Evolutionary conservation across 2,329 filamentous ascomycete species (phyloP).

Genomic region (Mycosphaerella arachidis): DNA sequence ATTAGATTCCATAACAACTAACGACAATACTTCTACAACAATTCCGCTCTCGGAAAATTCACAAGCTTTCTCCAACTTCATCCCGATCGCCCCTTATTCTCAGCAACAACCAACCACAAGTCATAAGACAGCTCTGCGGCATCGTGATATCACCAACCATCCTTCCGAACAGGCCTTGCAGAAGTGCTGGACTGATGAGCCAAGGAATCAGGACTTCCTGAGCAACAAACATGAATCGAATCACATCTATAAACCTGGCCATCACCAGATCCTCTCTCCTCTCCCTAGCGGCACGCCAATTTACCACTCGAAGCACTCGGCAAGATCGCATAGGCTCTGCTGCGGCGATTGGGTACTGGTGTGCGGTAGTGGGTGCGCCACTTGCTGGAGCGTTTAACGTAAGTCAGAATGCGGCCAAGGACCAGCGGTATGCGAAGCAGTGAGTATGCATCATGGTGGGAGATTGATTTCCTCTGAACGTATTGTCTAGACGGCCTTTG

Average conservation of each 20-base stretch:
- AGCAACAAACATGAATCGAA: not conserved
- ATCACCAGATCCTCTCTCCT: constrained; percentile 35
- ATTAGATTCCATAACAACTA: no score
- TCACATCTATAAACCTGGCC: constrained; percentile 52
- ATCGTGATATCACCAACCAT: not conserved
- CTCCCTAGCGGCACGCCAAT: constrained; percentile 26
- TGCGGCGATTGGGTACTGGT: constrained; percentile 32
- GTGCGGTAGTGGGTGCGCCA: constrained; percentile 32
- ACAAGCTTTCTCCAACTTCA: no score
- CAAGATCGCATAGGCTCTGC: constrained; percentile 27
- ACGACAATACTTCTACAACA: no score
- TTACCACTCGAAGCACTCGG: constrained; percentile 22
- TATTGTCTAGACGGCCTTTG: constrained; percentile 27
- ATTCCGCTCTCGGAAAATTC: no score
- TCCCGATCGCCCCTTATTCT: no score
- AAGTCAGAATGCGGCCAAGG: constrained; percentile 29
- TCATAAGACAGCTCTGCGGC: not conserved
- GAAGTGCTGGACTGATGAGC: no score
- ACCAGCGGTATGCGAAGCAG: constrained; percentile 31
- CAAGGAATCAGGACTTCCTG: not conserved
- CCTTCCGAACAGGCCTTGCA: no score
- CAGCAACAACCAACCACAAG: not conserved
- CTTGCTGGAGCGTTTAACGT: constrained; percentile 33
- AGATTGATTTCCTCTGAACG: no score
- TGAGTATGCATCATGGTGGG: no score